Evolutionary conservation across 352 stramenopile species (phyloP), one percentile per base, ranked within the genome.

Genomic region (Pythium insidiosum): DNA sequence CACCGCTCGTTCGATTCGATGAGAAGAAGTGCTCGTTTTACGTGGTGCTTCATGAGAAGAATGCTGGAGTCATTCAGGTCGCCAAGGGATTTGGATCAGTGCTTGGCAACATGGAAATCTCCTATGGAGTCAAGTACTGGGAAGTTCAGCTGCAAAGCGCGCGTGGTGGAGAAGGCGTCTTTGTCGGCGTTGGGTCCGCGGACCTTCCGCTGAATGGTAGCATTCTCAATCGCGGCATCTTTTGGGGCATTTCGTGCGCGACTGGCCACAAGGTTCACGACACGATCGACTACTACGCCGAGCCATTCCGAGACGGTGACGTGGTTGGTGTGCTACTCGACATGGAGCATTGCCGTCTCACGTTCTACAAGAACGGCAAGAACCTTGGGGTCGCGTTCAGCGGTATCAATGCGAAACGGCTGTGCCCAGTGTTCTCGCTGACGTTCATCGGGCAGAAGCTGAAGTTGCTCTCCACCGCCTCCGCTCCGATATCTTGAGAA

Each of bases 121-220:
- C 56, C 10, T 69, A 71, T 42, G 79, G 76, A 3, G 63, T 88
- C 46, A 89, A 88, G 59, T 92, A 92, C 58, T 92, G 79, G 79
- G 76, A 92, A 46, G 70, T 86, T 9, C 48, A 83, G 48, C 42
- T 92, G 15, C 39, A 76, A 16, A 73, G 55, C 20, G 52, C 70
- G 6, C 52, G 58, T 18, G 60, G 61, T 19, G 76, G 76, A 12
- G 74, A 89, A 29, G 79, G 79, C 19, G 66, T 92, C 24, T 88
- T 92, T 41, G 33, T 89, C 0, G 79, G 76, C 13, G 68, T 92
- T 1, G 73, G 72, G 10, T 64, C 63, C 0, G 31, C 63, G 0
- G 73, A 85, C 20, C 28, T 85, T 25, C 48, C 73, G 4, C 54
- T 87, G 6, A 84, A 86, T 23, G 62, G 54, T 13, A 87, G 61